phyloP scores from a whole-genome alignment of 1,139 yeast genomes.

The Yamadazyma sp. region DNA sequence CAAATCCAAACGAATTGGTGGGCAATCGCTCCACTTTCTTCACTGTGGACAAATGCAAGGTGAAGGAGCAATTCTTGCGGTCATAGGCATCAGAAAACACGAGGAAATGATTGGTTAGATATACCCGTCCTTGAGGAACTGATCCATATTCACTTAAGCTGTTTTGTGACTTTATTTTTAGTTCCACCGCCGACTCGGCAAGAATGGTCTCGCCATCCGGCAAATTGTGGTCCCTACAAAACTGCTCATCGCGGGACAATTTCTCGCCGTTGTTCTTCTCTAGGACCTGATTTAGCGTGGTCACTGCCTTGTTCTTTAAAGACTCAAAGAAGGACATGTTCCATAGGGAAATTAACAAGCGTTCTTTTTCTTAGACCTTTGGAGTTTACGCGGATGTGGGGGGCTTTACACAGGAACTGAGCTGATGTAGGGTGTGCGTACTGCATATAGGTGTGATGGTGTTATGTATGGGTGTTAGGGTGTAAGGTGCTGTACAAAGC shows the following conservation, averaged over 20 bases:
- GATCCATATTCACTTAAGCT: constrained; percentile 26
- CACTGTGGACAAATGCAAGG: constrained; percentile 73
- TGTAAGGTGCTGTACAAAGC: neutral
- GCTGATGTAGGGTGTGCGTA: neutral
- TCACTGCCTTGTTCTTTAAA: constrained; percentile 49
- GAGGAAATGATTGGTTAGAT: constrained; percentile 70
- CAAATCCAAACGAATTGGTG: constrained; percentile 73
- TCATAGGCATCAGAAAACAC: constrained; percentile 75
- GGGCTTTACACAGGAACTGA: neutral
- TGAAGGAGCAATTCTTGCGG: constrained; percentile 64
- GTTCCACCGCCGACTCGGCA: constrained; percentile 69
- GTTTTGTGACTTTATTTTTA: constrained; percentile 49
- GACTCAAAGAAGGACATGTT: constrained; percentile 54
- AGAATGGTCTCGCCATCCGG: constrained; percentile 71
- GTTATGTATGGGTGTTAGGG: no score
- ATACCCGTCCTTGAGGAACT: constrained; percentile 59
- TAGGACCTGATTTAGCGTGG: constrained; percentile 41
- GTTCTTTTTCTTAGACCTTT: neutral
- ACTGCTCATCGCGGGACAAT: constrained; percentile 64
- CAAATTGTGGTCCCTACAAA: constrained; percentile 63
- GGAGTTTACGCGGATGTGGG: neutral
- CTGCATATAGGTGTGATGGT: neutral
- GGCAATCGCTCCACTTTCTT: constrained; percentile 87
- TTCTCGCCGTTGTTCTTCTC: constrained; percentile 35
- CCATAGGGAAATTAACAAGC: neutral